Percentiles rank a stretch among this genome's conserved stretches.
Evolutionary conservation across 2,329 filamentous ascomycete species (phyloP).

Genomic region (Neobulgaria alba): DNA sequence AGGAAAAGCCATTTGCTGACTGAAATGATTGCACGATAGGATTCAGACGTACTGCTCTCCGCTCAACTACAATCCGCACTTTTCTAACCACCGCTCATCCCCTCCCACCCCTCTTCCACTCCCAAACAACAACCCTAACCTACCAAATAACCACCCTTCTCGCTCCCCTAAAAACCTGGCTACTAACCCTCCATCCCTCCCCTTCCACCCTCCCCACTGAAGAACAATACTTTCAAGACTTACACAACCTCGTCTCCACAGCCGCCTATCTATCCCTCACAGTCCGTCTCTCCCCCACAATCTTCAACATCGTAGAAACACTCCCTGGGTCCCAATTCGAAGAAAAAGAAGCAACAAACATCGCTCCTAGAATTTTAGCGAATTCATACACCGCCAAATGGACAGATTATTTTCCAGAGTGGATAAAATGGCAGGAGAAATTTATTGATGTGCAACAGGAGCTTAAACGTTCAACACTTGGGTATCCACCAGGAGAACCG

Average conservation of each 20-base stretch:
- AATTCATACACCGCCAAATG: conserved; percentile 5
- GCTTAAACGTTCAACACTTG: too few relatives aligned
- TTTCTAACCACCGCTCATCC: conserved; percentile 12
- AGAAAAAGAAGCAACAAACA: conserved; percentile 5
- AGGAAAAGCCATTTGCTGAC: too few relatives aligned
- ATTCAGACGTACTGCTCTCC: conserved; percentile 16
- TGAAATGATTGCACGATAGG: too few relatives aligned
- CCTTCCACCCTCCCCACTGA: not conserved
- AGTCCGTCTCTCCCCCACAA: conserved; percentile 19
- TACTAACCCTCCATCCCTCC: conserved; percentile 8
- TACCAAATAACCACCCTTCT: conserved; percentile 38
- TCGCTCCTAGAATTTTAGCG: too few relatives aligned
- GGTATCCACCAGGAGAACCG: too few relatives aligned
- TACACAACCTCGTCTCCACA: conserved; percentile 22
- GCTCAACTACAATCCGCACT: conserved; percentile 13
- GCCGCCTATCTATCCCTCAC: conserved; percentile 20
- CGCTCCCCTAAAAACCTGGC: conserved; percentile 17
- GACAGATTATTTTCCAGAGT: too few relatives aligned
- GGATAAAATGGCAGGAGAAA: too few relatives aligned
- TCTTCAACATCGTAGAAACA: conserved; percentile 17
- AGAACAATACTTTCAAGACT: conserved; percentile 14
- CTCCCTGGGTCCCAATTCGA: conserved; percentile 14
- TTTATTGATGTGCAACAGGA: too few relatives aligned
- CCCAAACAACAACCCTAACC: conserved; percentile 40
- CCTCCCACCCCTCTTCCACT: conserved; percentile 29